Evolutionary conservation across 2,329 filamentous ascomycete species (phyloP).

Genomic region (Colletotrichum sp.): DNA sequence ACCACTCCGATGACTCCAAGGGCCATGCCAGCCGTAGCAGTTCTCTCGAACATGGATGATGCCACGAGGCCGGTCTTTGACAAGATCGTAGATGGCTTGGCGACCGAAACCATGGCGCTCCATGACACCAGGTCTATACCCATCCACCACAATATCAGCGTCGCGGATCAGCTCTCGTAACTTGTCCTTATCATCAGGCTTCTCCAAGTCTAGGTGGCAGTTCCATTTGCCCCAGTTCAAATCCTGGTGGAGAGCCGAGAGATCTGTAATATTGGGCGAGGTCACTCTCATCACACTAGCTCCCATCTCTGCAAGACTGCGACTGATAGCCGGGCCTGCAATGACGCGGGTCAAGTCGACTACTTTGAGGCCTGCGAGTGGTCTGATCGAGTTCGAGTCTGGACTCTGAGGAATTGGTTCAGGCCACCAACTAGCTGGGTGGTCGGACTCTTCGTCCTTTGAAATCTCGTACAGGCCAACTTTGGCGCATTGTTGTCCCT

Average conservation of each 20-base stretch:
- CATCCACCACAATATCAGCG: slow-evolving; percentile 55
- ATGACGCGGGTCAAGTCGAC: slow-evolving; percentile 53
- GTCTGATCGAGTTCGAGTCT: slow-evolving; percentile 36
- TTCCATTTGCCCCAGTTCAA: slow-evolving; percentile 56
- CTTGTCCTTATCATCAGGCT: background rate
- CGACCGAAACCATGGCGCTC: slow-evolving; percentile 49
- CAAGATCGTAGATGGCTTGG: slow-evolving; percentile 42
- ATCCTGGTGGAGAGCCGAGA: slow-evolving; percentile 44
- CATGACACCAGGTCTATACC: slow-evolving; percentile 51
- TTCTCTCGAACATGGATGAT: slow-evolving; percentile 55
- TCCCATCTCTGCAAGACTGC: slow-evolving; percentile 46
- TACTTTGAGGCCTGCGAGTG: slow-evolving; percentile 51
- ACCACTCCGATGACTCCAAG: slow-evolving; percentile 47
- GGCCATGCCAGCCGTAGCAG: slow-evolving; percentile 57
- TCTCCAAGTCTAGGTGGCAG: slow-evolving; percentile 43
- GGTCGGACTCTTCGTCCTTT: slow-evolving; percentile 16
- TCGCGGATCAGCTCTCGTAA: slow-evolving; percentile 41
- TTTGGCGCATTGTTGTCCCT: slow-evolving; percentile 25
- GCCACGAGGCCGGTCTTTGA: slow-evolving; percentile 15
- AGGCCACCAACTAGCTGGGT: slow-evolving; percentile 46
- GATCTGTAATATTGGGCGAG: slow-evolving; percentile 39
- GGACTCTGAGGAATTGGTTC: background rate
- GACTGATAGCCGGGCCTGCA: slow-evolving; percentile 47
- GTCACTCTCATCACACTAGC: slow-evolving; percentile 51
- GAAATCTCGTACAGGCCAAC: slow-evolving; percentile 21